phyloP scores from a whole-genome alignment of 148 eudicot species.

The Arbutus unedo region DNA sequence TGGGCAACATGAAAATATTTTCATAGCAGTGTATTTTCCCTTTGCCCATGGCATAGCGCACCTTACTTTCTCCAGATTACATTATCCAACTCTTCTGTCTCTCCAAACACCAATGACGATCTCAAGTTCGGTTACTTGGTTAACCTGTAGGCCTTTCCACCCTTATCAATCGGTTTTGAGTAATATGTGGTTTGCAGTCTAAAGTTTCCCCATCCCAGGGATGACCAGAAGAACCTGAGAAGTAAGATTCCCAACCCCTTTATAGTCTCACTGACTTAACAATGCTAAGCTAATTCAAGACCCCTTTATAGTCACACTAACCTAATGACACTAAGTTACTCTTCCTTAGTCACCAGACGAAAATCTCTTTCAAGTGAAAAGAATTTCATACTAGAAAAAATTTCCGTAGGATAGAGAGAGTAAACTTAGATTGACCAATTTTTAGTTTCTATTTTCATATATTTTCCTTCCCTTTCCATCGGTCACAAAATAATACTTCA shows the following conservation, averaged over 20 bases:
- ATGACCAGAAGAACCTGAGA: conserved; percentile 5
- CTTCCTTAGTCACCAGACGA: background rate
- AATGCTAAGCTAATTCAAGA: background rate
- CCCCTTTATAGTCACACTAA: background rate
- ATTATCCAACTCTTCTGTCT: background rate
- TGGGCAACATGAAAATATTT: background rate
- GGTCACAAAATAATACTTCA: background rate
- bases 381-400: background rate
- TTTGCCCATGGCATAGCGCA: background rate
- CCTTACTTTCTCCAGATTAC: background rate
- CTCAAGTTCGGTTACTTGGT: background rate
- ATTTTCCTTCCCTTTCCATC: background rate
- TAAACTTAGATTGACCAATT: background rate
- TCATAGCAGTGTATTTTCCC: background rate
- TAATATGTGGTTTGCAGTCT: background rate
- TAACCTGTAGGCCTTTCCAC: background rate
- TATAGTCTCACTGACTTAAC: background rate
- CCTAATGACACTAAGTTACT: background rate
- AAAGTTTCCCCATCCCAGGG: background rate
- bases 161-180: background rate
- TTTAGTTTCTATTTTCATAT: background rate
- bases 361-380: background rate
- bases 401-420: background rate
- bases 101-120: background rate
- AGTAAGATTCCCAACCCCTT: background rate